phyloP scores from a whole-genome alignment of 257 asterid species.

The Salvia miltiorrhiza region DNA sequence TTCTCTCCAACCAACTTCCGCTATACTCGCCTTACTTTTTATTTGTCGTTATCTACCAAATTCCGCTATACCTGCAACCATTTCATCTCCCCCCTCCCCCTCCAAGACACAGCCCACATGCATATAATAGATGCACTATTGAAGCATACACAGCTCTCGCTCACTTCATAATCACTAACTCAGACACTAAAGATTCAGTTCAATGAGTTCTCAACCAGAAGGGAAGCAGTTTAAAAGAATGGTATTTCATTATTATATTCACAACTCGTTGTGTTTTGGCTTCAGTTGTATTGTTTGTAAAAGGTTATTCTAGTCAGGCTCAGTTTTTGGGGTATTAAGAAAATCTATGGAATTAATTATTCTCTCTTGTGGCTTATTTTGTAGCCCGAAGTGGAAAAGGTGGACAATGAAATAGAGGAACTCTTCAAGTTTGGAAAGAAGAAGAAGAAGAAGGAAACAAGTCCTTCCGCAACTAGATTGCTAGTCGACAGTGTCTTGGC shows the following conservation, averaged over 20 bases:
- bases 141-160: neutral
- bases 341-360: neutral
- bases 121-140: neutral
- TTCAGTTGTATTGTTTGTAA: neutral
- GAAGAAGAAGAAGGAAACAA: conserved; percentile 69
- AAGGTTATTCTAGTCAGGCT: neutral
- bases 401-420: conserved; percentile 67
- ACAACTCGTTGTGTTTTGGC: neutral
- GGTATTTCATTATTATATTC: neutral
- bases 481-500: conserved; percentile 85
- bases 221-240: neutral
- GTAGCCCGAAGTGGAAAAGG: conserved; percentile 86
- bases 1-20: neutral
- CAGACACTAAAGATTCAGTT: neutral
- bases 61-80: neutral
- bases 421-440: conserved; percentile 74
- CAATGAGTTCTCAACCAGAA: neutral
- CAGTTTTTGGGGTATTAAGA: neutral
- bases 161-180: neutral
- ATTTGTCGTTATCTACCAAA: neutral
- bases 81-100: neutral
- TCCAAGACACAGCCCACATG: neutral
- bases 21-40: neutral
- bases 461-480: conserved; percentile 70
- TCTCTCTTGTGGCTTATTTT: conserved; percentile 17